Evolutionary conservation across 2,329 filamentous ascomycete genomes (phyloP), one percentile per base, ranked within the genome.

Genomic region (Calonectria pseudoturangicola): DNA sequence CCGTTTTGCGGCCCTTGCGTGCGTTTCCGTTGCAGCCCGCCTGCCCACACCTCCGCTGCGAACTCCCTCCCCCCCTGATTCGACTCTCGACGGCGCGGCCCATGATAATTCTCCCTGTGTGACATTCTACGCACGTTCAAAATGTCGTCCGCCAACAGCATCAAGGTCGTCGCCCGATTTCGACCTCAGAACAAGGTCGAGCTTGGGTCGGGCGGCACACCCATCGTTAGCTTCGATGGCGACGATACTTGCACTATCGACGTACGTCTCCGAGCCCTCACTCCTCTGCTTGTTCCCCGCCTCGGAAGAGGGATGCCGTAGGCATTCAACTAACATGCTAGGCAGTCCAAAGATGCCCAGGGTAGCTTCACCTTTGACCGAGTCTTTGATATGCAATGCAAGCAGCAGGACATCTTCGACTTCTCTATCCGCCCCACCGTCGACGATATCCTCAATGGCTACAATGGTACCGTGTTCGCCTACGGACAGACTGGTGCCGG

Each of bases 391-490:
- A 98, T 98, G 94, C 89, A 90, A 85, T 97, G 95, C 81, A 92
- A 92, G 81, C 97, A 99, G 86, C 89, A 91, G 82, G 96, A 98
- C 86, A 95, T 99, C 81, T 99, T 99, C 87, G 95, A 98, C 86
- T 99, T 97, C 87, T 98, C 97, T 50, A 98, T 99, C 85, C 93
- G 94, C 76, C 92, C 95, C 30, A 98, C 97, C 25, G 97, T 99
- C 79, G 96, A 98, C 87, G 97, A 98, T 84, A 98, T 99, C 79
- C 90, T 99, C 77, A 98, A 98, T 86, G 97, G 97, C 77, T 99
- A 99, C 91, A 99, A 99, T 87, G 97, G 96, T 83, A 98, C 96
- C 16, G 96, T 99, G 79, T 98, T 99, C 81, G 97, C 97, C 75
- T 99, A 99, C 84, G 97, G 97, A 77, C 97, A 98, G 89, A 99